Percentiles rank a stretch among this genome's conserved stretches.
These are phyloP conservation scores for Adiantum capillusveneris DNA, from an alignment of 75 land plant species.

Conservation along the genomic window DNA sequence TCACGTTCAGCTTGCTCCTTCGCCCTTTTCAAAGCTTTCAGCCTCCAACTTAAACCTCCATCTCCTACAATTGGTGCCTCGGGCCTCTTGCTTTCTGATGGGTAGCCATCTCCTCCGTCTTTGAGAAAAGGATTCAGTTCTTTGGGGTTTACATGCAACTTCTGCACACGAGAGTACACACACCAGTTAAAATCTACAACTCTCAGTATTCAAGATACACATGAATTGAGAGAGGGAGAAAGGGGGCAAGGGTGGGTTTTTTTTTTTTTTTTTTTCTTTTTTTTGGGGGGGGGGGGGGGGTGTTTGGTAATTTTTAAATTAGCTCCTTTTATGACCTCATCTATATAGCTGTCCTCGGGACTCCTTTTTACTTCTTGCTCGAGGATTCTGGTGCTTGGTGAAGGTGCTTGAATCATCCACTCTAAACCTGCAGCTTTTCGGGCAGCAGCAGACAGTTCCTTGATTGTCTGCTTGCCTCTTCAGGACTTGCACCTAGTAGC, in stretches of 20 bases:
- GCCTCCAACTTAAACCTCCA: conserved; percentile 95
- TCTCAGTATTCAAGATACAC: too few species aligned
- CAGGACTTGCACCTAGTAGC: too few species aligned
- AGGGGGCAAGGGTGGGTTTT: too few species aligned
- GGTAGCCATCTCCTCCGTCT: conserved; percentile 70
- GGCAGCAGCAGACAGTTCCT: background rate
- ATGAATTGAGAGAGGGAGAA: too few species aligned
- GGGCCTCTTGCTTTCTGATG: conserved; percentile 37
- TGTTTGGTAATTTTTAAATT: too few species aligned
- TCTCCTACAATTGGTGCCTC: conserved; percentile 72
- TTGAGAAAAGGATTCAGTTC: conserved; percentile 82
- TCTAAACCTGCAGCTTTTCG: conserved; percentile 84
- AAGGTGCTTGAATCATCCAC: conserved; percentile 70
- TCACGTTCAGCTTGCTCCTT: conserved; percentile 93
- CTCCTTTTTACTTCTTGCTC: conserved; percentile 1
- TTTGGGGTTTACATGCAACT: conserved; percentile 44
- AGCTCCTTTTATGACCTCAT: too few species aligned
- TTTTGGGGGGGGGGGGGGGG: too few species aligned
- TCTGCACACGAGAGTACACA: too few species aligned
- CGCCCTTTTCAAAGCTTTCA: conserved; percentile 93
- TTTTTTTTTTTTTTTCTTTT: too few species aligned
- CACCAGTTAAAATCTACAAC: too few species aligned
- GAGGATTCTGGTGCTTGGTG: background rate
- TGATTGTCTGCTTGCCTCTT: too few species aligned
- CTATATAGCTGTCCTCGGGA: conserved; percentile 17